Evolutionary conservation across 2,329 filamentous ascomycete genomes (phyloP).

Genomic region (Thelonectria olida): DNA sequence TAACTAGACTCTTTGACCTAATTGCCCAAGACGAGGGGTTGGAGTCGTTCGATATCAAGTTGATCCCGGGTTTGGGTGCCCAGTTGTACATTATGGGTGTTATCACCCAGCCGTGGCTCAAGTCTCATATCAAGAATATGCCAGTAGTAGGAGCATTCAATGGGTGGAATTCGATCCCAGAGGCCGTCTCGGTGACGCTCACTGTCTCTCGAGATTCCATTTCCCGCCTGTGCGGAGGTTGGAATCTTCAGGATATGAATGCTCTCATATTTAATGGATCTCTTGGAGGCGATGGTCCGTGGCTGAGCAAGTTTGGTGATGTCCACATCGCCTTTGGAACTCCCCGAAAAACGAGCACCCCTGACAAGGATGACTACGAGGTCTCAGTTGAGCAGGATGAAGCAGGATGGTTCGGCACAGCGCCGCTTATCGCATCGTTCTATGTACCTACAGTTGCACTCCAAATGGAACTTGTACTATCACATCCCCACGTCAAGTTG

Average conservation of each 20-base stretch:
- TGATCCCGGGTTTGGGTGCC: slow-evolving; percentile 46
- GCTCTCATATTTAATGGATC: slow-evolving; percentile 45
- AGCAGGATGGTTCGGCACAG: slow-evolving; percentile 48
- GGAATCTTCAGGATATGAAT: slow-evolving; percentile 21
- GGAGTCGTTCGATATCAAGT: slow-evolving; percentile 42
- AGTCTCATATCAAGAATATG: slow-evolving; percentile 28
- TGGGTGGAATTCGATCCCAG: slow-evolving; percentile 49
- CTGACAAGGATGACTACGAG: slow-evolving; percentile 43
- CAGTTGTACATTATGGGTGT: slow-evolving; percentile 50
- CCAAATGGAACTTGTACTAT: slow-evolving; percentile 45
- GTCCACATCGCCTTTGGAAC: slow-evolving; percentile 55
- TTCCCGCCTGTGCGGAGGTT: slow-evolving; percentile 38
- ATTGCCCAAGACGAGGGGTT: slow-evolving; percentile 44
- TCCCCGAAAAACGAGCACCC: slow-evolving; percentile 36
- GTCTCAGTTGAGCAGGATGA: slow-evolving; percentile 47
- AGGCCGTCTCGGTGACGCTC: slow-evolving; percentile 48
- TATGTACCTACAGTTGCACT: slow-evolving; percentile 49
- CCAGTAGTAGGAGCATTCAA: slow-evolving; percentile 42
- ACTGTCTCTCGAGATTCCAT: slow-evolving; percentile 45
- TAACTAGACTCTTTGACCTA: slow-evolving; percentile 39
- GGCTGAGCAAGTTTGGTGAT: slow-evolving; percentile 49
- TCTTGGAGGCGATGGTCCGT: slow-evolving; percentile 40
- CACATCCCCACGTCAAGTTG: slow-evolving; percentile 44
- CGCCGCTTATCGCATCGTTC: slow-evolving; percentile 53
- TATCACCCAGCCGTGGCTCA: slow-evolving; percentile 44